A percentile compares a stretch with the other conserved stretches of the same genome.
phyloP scores from a whole-genome alignment of 768 basidiomycete species.

The Serpula lacrymans region DNA sequence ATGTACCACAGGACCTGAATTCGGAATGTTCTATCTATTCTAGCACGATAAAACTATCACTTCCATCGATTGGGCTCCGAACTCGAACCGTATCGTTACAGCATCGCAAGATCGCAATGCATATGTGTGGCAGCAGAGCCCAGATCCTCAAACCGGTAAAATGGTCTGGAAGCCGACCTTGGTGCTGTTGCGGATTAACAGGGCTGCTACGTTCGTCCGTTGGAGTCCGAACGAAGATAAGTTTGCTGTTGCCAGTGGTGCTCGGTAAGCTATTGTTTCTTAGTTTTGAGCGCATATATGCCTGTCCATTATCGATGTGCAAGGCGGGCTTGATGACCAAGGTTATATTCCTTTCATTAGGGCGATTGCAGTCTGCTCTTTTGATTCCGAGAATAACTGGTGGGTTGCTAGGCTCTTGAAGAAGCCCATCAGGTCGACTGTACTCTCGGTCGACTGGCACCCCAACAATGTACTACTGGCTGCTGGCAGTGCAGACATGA shows the following conservation, averaged over 20 bases:
- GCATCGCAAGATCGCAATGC: slow-evolving; percentile 99
- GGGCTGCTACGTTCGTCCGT: slow-evolving; percentile 90
- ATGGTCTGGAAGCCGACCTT: slow-evolving; percentile 91
- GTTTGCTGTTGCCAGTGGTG: slow-evolving; percentile 97
- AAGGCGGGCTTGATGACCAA: not conserved
- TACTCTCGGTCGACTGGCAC: slow-evolving; percentile 95
- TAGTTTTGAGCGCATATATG: not conserved
- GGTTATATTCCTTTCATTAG: slow-evolving; percentile 34
- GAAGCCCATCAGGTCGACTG: slow-evolving; percentile 96
- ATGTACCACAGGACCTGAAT: too few relatives aligned
- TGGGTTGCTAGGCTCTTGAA: slow-evolving; percentile 97
- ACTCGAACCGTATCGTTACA: slow-evolving; percentile 95
- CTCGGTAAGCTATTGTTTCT: slow-evolving; percentile 53
- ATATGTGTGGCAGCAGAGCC: slow-evolving; percentile 92
- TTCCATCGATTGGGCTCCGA: slow-evolving; percentile 97
- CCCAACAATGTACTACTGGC: slow-evolving; percentile 98
- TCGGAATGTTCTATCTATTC: slow-evolving; percentile 1
- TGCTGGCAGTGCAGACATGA: slow-evolving; percentile 96
- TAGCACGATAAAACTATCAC: slow-evolving; percentile 98
- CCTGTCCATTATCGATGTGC: too few relatives aligned
- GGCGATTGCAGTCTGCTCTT: slow-evolving; percentile 94
- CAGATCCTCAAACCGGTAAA: slow-evolving; percentile 68
- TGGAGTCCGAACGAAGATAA: slow-evolving; percentile 99
- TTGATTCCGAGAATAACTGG: slow-evolving; percentile 98
- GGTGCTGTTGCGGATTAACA: slow-evolving; percentile 92